phyloP scores from a whole-genome alignment of 441 rosid species.

The Eruca vesicaria region DNA sequence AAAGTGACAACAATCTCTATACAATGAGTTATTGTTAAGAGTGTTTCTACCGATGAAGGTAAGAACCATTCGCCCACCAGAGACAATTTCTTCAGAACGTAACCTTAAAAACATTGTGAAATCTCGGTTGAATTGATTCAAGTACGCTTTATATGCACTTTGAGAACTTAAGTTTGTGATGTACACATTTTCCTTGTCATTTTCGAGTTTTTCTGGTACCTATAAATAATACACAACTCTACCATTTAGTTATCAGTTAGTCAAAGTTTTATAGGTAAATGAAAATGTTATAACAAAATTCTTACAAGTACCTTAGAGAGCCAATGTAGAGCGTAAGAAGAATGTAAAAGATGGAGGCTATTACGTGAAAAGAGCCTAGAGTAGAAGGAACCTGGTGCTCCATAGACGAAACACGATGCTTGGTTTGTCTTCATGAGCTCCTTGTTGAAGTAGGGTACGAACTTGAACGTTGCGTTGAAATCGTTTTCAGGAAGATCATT shows the following conservation, averaged over 20 bases:
- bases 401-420: neutral
- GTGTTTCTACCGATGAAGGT: neutral
- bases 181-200: neutral
- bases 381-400: neutral
- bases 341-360: neutral
- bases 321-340: neutral
- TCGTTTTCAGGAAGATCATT: neutral
- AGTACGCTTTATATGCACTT: neutral
- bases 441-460: neutral
- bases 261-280: neutral
- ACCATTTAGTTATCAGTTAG: neutral
- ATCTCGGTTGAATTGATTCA: neutral
- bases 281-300: neutral
- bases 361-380: neutral
- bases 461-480: neutral
- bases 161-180: neutral
- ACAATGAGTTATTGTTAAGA: neutral
- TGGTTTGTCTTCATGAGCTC: neutral
- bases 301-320: neutral
- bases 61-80: neutral
- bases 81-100: neutral
- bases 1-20: neutral
- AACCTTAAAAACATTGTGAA: neutral
- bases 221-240: neutral
- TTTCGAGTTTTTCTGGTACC: neutral